These are phyloP conservation scores for Emmonsiellopsis sp. DNA, from an alignment of 2,329 filamentous ascomycete species.

Conservation along the genomic window DNA sequence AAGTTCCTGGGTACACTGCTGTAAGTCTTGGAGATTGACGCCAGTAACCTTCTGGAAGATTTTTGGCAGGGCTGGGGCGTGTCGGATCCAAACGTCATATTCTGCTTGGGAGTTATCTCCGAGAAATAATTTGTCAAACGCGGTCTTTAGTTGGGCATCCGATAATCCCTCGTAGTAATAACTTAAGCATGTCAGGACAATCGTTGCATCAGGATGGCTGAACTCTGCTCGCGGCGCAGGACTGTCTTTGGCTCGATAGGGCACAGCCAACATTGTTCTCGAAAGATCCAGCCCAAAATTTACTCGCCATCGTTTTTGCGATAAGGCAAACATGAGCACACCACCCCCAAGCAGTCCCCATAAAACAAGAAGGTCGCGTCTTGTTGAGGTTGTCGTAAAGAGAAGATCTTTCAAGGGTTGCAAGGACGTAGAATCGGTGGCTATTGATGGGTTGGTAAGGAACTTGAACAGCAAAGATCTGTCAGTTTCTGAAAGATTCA, in stretches of 20 bases:
- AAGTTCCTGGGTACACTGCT: not conserved
- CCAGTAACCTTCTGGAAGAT: constrained; percentile 36
- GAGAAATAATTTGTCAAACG: constrained; percentile 40
- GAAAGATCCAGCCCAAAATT: constrained; percentile 51
- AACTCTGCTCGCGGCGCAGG: constrained; percentile 51
- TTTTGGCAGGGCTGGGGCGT: constrained; percentile 22
- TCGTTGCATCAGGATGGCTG: constrained; percentile 51
- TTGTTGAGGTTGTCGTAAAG: constrained; percentile 29
- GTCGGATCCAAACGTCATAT: constrained; percentile 30
- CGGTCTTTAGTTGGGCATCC: constrained; percentile 40
- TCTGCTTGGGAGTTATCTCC: constrained; percentile 45
- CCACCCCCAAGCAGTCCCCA: constrained; percentile 46
- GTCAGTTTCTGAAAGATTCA: constrained; percentile 22
- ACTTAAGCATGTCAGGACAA: constrained; percentile 46
- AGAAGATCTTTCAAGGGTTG: constrained; percentile 38
- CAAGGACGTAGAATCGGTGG: constrained; percentile 23
- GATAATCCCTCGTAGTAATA: constrained; percentile 50
- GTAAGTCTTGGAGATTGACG: constrained; percentile 51
- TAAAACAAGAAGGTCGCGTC: constrained; percentile 19
- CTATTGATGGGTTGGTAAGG: constrained; percentile 32
- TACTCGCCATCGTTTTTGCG: constrained; percentile 54
- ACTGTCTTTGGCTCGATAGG: constrained; percentile 51
- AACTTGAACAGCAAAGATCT: constrained; percentile 34
- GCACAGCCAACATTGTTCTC: constrained; percentile 50
- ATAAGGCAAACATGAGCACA: constrained; percentile 46